Conservation (phyloP, 2,329 filamentous ascomycete species). For the Aspergillus pseudotamarii region DNA sequence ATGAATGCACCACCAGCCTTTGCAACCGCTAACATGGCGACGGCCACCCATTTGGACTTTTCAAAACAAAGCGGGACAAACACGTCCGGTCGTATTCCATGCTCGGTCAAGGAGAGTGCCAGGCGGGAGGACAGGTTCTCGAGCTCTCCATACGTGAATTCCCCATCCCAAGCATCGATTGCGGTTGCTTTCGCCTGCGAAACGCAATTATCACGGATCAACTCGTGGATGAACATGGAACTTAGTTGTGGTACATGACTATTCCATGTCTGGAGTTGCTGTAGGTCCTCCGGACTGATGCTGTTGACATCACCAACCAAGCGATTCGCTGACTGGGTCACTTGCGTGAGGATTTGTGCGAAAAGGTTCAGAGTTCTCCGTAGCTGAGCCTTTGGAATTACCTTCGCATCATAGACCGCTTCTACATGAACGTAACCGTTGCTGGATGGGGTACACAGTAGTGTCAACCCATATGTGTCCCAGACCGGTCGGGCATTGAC, state of each 20-base stretch:
- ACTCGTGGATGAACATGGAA: background rate
- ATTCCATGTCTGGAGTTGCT: background rate
- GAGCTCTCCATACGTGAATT: background rate
- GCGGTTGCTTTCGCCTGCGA: background rate
- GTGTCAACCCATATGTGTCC: background rate
- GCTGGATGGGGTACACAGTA: background rate
- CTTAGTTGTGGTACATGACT: background rate
- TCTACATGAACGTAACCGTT: background rate
- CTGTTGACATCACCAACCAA: background rate
- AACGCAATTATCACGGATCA: background rate
- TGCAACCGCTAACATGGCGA: too few species aligned
- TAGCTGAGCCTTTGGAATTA: background rate
- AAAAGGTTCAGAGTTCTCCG: background rate
- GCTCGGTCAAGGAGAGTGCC: too few species aligned
- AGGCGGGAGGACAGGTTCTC: too few species aligned
- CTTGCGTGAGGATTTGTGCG: background rate
- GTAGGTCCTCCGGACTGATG: background rate
- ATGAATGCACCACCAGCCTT: too few species aligned
- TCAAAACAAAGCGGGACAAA: too few species aligned
- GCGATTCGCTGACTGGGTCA: background rate
- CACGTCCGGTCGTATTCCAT: too few species aligned
- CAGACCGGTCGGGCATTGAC: background rate
- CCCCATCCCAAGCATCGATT: background rate
- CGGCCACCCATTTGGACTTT: too few species aligned
- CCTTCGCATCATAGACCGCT: background rate